Conservation (phyloP, 2,329 filamentous ascomycete species). For the Fusarium sp. region DNA sequence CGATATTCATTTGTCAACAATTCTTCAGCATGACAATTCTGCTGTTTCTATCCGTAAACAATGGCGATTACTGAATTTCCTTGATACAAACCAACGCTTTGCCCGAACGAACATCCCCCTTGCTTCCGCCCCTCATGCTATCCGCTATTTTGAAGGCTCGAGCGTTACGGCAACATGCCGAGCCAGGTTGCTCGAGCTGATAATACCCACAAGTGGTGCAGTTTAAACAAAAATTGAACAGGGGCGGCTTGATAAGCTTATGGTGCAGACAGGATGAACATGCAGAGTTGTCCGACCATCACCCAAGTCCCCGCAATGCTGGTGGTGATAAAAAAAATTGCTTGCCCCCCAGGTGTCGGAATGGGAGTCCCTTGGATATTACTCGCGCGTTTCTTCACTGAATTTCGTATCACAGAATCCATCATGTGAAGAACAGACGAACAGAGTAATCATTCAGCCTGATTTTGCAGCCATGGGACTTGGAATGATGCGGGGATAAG, state of each 20-base stretch:
- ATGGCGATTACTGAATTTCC: background rate
- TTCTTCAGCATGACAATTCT: background rate
- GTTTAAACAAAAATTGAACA: conserved; percentile 6
- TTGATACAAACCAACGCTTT: background rate
- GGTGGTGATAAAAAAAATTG: background rate
- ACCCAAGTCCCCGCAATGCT: conserved; percentile 11
- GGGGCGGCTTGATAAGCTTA: conserved; percentile 29
- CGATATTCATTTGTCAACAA: background rate
- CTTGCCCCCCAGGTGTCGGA: conserved; percentile 12
- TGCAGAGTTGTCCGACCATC: conserved; percentile 23
- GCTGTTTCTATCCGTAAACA: background rate
- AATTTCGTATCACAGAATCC: background rate
- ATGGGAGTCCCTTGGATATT: background rate
- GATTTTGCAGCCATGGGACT: conserved; percentile 26
- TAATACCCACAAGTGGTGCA: conserved; percentile 11
- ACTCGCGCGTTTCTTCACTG: background rate
- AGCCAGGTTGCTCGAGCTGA: conserved; percentile 6
- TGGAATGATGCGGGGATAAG: conserved; percentile 26
- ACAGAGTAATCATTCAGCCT: conserved; percentile 27
- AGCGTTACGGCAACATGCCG: conserved; percentile 20
- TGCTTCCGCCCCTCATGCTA: conserved; percentile 8
- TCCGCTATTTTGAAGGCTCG: conserved; percentile 16
- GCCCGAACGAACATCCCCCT: background rate
- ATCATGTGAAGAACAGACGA: conserved; percentile 5
- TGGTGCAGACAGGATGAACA: conserved; percentile 13